Percentiles rank a stretch among this genome's conserved stretches.
Conservation (phyloP, 2,329 filamentous ascomycete genomes). For the Hypoxylon sp. region DNA sequence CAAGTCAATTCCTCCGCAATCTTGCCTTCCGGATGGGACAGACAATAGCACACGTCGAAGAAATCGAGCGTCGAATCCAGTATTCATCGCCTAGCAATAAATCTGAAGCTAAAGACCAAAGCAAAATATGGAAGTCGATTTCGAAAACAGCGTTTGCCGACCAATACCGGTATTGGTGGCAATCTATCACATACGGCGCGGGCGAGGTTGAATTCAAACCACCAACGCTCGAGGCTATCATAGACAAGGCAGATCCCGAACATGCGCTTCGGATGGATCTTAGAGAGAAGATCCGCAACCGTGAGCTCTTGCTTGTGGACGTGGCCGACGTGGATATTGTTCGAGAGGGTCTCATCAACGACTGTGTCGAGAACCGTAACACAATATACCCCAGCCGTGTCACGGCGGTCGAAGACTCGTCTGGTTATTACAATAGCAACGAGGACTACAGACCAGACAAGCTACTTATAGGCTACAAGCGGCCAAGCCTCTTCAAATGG, state of each 20-base stretch:
- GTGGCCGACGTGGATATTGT: slow-evolving; percentile 52
- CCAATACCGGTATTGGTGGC: slow-evolving; percentile 43
- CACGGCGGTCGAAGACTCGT: slow-evolving; percentile 45
- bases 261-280: slow-evolving; percentile 26
- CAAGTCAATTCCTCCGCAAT: slow-evolving; percentile 53
- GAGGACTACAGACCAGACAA: slow-evolving; percentile 26
- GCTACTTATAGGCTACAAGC: slow-evolving; percentile 42
- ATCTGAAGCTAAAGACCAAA: neutral
- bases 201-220: slow-evolving; percentile 47
- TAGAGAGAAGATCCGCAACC: too few species aligned
- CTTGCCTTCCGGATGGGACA: slow-evolving; percentile 60
- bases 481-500: slow-evolving; percentile 54
- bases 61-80: slow-evolving; percentile 45
- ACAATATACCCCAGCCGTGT: slow-evolving; percentile 60
- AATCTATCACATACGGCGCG: slow-evolving; percentile 41
- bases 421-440: slow-evolving; percentile 21
- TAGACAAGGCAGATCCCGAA: slow-evolving; percentile 54
- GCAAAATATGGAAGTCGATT: slow-evolving; percentile 46
- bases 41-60: slow-evolving; percentile 51
- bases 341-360: slow-evolving; percentile 60
- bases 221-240: slow-evolving; percentile 51
- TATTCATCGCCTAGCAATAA: slow-evolving; percentile 24
- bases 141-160: slow-evolving; percentile 37
- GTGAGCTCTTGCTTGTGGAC: slow-evolving; percentile 25
- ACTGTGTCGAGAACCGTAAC: slow-evolving; percentile 61